Conservation (phyloP, 2,329 filamentous ascomycete species). For the Hymenoscyphus albidus region DNA sequence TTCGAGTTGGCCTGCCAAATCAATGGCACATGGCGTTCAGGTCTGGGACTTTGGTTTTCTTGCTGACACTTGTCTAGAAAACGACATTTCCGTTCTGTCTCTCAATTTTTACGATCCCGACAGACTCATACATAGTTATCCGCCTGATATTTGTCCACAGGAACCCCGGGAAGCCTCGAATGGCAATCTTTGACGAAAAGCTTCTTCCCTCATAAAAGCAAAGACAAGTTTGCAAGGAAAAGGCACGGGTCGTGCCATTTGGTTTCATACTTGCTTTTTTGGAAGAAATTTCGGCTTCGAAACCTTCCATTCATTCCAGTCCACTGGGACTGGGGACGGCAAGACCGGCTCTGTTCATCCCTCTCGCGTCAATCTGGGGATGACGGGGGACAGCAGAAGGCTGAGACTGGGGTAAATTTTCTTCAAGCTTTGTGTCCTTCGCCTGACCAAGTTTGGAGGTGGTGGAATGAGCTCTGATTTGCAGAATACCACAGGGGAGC, state of each 20-base stretch:
- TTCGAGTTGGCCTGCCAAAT: background rate
- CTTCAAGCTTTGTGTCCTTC: constrained; percentile 20
- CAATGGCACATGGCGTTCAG: background rate
- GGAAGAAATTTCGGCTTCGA: constrained; percentile 10
- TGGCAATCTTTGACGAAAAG: background rate
- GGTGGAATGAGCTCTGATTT: constrained; percentile 18
- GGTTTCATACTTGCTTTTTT: constrained; percentile 14
- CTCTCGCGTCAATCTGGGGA: constrained; percentile 19
- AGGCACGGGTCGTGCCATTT: background rate
- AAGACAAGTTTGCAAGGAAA: background rate
- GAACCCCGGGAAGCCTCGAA: background rate
- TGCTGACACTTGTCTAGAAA: background rate
- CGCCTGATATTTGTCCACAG: background rate
- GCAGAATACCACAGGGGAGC: constrained; percentile 8
- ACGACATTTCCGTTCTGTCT: background rate
- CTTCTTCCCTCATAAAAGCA: background rate
- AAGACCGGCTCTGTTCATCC: constrained; percentile 10
- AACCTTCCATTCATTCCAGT: constrained; percentile 8
- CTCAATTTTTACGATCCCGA: background rate
- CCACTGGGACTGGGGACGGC: constrained; percentile 4
- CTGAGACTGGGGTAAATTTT: constrained; percentile 24
- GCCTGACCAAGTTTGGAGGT: constrained; percentile 21
- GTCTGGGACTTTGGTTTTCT: background rate
- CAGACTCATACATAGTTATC: background rate
- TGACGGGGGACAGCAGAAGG: constrained; percentile 13